Conservation (phyloP, 2,329 filamentous ascomycete genomes). For the Claviceps sp. region DNA sequence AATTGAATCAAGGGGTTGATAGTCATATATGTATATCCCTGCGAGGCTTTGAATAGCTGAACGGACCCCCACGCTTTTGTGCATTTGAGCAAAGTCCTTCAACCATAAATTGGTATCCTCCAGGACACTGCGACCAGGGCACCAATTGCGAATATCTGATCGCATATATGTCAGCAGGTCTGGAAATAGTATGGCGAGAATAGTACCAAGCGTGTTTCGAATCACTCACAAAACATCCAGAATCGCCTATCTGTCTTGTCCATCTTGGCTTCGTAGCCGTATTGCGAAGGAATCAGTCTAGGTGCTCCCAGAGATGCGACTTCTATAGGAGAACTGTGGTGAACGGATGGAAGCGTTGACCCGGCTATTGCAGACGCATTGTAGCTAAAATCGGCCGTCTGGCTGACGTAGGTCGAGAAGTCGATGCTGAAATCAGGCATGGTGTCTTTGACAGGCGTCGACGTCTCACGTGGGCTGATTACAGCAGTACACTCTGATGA, state of each 20-base stretch:
- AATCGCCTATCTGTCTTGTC: conserved; percentile 20
- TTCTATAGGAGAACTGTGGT: background rate
- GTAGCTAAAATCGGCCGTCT: background rate
- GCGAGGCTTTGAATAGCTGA: conserved; percentile 27
- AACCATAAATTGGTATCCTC: conserved; percentile 26
- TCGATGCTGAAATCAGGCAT: background rate
- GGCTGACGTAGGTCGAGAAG: background rate
- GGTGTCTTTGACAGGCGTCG: background rate
- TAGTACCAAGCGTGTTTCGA: background rate
- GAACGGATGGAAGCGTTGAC: background rate
- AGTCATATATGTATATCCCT: conserved; percentile 28
- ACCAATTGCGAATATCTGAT: conserved; percentile 26
- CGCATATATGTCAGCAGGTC: background rate
- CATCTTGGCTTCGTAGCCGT: conserved; percentile 20
- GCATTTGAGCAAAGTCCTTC: conserved; percentile 26
- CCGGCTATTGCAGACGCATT: background rate
- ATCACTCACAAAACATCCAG: conserved; percentile 21
- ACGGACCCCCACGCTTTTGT: conserved; percentile 19
- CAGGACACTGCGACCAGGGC: conserved; percentile 25
- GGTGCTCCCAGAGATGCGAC: conserved; percentile 4
- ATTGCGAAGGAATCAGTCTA: conserved; percentile 14
- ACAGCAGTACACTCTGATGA: background rate
- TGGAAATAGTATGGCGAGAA: background rate
- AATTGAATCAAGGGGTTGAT: conserved; percentile 19
- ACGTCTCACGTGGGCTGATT: background rate